Percentiles rank a stretch among this genome's conserved stretches.
These are phyloP conservation scores for Dinochytrium kinnereticum DNA, from an alignment of 371 early-diverging fungal genomes.

Conservation along the genomic window DNA sequence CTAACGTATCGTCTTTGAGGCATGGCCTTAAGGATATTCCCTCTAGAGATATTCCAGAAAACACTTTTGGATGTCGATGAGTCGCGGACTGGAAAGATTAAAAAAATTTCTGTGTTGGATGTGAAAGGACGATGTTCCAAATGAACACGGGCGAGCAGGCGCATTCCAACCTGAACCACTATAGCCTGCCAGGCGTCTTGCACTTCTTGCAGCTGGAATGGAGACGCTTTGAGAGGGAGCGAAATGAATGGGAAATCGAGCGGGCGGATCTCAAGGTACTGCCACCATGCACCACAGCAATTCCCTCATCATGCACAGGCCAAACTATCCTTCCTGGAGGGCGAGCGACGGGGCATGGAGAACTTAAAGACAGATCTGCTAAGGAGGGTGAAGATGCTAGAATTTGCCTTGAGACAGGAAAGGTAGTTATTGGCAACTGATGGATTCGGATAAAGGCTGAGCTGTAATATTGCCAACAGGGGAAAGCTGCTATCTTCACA, in stretches of 20 bases:
- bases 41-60: background rate
- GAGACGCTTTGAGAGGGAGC: constrained; percentile 85
- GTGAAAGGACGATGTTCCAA: background rate
- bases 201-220: constrained; percentile 61
- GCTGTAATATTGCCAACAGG: background rate
- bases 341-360: constrained; percentile 81
- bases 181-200: constrained; percentile 7
- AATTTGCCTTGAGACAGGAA: constrained; percentile 71
- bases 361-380: constrained; percentile 76
- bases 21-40: no score
- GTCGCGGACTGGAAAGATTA: no score
- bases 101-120: background rate
- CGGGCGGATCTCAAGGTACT: constrained; percentile 78
- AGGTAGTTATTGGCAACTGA: constrained; percentile 32
- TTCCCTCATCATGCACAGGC: constrained; percentile 40
- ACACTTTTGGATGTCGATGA: background rate
- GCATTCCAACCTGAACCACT: background rate
- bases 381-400: constrained; percentile 87
- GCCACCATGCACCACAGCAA: background rate
- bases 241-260: constrained; percentile 90
- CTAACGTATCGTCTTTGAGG: no score
- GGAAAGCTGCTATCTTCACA: background rate
- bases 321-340: constrained; percentile 78
- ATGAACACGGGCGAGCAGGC: background rate
- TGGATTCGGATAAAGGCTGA: background rate